Evolutionary conservation across 495 filamentous ascomycete species (phyloP).

Genomic region (Saxophila tyrrhenica): DNA sequence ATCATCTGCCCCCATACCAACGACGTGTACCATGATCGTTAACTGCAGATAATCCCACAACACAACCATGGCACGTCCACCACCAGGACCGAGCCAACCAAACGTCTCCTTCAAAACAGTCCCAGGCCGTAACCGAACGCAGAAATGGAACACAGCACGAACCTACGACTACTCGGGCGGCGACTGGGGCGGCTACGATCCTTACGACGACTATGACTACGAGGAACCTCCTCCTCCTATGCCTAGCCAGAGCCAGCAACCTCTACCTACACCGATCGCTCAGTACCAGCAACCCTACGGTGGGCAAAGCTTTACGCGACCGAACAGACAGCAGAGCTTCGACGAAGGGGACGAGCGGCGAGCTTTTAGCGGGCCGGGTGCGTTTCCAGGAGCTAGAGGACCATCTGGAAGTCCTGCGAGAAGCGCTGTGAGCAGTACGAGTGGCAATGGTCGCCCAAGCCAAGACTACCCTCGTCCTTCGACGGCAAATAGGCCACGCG

Average conservation of each 20-base stretch:
- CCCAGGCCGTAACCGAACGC: constrained; percentile 81
- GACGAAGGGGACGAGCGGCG: constrained; percentile 38
- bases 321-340: constrained; percentile 26
- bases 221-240: constrained; percentile 33
- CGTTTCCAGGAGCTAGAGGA: neutral
- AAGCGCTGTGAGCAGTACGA: constrained; percentile 1
- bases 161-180: constrained; percentile 80
- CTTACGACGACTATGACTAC: constrained; percentile 61
- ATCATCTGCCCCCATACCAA: neutral
- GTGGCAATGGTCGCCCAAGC: constrained; percentile 1
- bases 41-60: neutral
- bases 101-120: constrained; percentile 61
- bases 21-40: neutral
- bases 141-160: constrained; percentile 90
- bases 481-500: constrained; percentile 8
- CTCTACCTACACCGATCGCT: neutral
- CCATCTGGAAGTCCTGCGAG: constrained; percentile 2
- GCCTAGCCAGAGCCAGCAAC: constrained; percentile 18
- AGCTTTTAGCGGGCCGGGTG: neutral
- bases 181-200: constrained; percentile 83
- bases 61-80: neutral
- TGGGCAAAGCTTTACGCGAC: neutral
- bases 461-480: neutral
- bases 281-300: neutral
- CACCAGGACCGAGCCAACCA: neutral